Conservation (phyloP, 225 moss, liverwort and hornwort genomes). For the Pseudisothecium myosuroides region DNA sequence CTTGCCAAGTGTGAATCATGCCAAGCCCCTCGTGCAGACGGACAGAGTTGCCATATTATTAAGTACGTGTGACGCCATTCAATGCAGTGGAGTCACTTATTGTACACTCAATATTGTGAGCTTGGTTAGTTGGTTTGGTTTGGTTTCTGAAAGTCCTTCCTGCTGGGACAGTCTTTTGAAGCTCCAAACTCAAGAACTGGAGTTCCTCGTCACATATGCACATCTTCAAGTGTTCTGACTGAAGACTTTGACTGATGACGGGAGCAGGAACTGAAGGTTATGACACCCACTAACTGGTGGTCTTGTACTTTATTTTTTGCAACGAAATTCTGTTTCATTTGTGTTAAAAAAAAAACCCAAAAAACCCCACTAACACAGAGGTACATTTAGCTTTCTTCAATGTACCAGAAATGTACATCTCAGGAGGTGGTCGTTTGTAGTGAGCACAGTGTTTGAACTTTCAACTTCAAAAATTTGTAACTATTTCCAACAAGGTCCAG, state of each 20-base stretch:
- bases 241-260: background rate
- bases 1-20: background rate
- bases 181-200: background rate
- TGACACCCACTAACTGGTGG: too few species aligned
- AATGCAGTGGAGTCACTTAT: background rate
- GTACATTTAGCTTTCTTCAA: background rate
- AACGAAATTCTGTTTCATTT: too few species aligned
- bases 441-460: background rate
- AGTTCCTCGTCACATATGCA: background rate
- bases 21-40: background rate
- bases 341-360: too few species aligned
- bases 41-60: background rate
- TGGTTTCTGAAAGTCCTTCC: background rate
- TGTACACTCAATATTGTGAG: background rate
- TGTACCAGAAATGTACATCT: background rate
- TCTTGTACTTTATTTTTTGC: too few species aligned
- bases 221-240: background rate
- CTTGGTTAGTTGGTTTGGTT: too few species aligned
- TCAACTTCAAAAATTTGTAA: background rate
- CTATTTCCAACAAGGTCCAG: too few species aligned
- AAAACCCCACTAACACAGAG: too few species aligned
- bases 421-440: fast-evolving
- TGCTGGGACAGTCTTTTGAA: background rate
- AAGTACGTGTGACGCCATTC: background rate
- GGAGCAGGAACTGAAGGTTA: background rate